Evolutionary conservation across 2,329 filamentous ascomycete species (phyloP), one percentile per base, ranked within the genome.

Genomic region (Aspergillus brasiliensis): DNA sequence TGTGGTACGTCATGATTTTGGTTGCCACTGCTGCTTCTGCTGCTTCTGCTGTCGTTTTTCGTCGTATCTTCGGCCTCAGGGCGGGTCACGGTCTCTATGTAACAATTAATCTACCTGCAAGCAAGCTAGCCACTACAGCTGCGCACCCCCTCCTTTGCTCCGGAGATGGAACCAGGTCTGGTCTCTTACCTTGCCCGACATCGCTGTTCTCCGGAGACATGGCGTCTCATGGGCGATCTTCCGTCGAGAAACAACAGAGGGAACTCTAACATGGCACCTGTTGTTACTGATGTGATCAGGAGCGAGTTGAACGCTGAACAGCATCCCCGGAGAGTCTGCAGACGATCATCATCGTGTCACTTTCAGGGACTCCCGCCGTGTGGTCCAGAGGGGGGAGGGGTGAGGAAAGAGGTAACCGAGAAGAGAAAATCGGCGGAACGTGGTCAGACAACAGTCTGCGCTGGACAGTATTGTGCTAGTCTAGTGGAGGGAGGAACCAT

Each of bases 141-240:
- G 46, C 46, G 25, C 46, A 23, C 34, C 31, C n/a, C 34, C 38
- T 55, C 52, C 25, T 34, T 46, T 28, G 25, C n/a, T 10, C 17
- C n/a, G 57, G 47, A 54, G 25, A 54, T 31, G 51, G 21, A 42
- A 56, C 49, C 48, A 27, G 59, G 51, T 46, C 51, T 23, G 56
- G 31, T 59, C 61, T 63, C 65, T 34, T 34, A 69, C 66, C 69
- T 64, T 60, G 62, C 40, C 62, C 61, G 51, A 63, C 62, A 56
- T 70, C 62, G 59, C 68, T 65, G 55, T 63, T 67, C 58, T 68
- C 69, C 59, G 69, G 62, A 57, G 69, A 69, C 72, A 74, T 74
- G 58, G 60, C 64, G 67, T 62, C 63, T 69, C 68, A 67, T 63
- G 59, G 60, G 59, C 65, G 60, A 59, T 46, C 51, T 47, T 44